Conservation (phyloP, 1,284 basidiomycete genomes). For the Leccinum insigne region DNA sequence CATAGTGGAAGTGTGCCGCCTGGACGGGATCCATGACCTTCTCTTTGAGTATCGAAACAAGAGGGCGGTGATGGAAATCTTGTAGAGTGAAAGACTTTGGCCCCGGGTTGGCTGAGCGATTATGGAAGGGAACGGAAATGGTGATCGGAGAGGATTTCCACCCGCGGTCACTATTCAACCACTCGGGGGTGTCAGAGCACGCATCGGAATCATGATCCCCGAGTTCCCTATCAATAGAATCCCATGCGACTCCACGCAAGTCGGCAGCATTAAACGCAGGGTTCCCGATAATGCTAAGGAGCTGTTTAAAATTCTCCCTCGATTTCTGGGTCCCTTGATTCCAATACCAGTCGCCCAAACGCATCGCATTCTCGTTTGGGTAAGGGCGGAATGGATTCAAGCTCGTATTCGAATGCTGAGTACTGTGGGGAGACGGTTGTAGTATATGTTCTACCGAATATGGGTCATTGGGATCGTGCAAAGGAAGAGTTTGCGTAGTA, state of each 20-base stretch:
- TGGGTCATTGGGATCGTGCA: background rate
- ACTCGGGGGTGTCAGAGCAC: background rate
- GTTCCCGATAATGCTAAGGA: background rate
- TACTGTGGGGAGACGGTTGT: background rate
- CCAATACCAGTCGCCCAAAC: background rate
- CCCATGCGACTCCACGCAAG: background rate
- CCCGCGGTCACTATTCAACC: background rate
- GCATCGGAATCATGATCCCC: background rate
- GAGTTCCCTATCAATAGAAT: background rate
- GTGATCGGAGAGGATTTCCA: background rate
- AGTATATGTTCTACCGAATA: background rate
- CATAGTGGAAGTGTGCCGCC: background rate
- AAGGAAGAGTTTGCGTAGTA: background rate
- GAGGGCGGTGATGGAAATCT: no score
- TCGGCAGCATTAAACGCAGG: background rate
- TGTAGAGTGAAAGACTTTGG: accelerated
- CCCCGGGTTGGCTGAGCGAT: accelerated
- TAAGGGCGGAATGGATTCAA: accelerated
- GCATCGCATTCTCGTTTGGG: background rate
- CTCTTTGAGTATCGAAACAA: no score
- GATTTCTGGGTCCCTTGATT: background rate
- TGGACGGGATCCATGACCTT: background rate
- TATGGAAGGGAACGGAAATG: background rate
- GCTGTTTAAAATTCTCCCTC: background rate
- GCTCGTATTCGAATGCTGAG: background rate